These are phyloP conservation scores for Vigna unguiculata DNA, from an alignment of 306 rosid species.

Conservation along the genomic window DNA sequence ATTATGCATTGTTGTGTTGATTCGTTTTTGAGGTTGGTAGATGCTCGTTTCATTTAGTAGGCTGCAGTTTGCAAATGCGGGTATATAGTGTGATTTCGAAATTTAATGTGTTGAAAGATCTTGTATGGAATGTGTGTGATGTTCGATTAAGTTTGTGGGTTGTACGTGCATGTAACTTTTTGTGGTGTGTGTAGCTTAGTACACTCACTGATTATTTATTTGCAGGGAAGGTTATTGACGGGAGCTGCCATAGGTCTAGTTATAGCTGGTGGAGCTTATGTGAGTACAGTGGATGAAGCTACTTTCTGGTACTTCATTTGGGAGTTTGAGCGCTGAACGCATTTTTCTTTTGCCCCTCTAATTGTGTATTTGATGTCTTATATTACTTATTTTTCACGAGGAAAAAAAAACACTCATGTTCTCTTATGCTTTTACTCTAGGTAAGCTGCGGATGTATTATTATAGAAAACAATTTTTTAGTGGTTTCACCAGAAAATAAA, in stretches of 20 bases:
- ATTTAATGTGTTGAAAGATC: slow-evolving; percentile 20
- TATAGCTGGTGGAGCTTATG: slow-evolving; percentile 97
- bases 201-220: slow-evolving; percentile 40
- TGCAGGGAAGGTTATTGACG: slow-evolving; percentile 81
- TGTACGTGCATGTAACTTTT: background rate
- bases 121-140: background rate
- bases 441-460: slow-evolving; percentile 24
- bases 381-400: slow-evolving; percentile 6
- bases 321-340: slow-evolving; percentile 40
- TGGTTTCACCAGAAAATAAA: background rate
- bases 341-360: slow-evolving; percentile 32
- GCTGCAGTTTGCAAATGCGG: background rate
- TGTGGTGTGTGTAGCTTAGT: background rate
- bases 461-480: slow-evolving; percentile 23
- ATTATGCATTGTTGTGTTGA: slow-evolving; percentile 15
- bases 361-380: background rate
- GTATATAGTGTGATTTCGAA: background rate
- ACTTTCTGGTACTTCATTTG: slow-evolving; percentile 90
- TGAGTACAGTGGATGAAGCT: slow-evolving; percentile 98
- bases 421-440: background rate
- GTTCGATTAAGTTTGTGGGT: slow-evolving; percentile 20
- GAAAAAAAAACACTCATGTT: background rate
- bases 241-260: slow-evolving; percentile 84
- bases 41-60: slow-evolving; percentile 31
- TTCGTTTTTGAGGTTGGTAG: slow-evolving; percentile 10